Evolutionary conservation across 495 filamentous ascomycete species (phyloP), one percentile per base, ranked within the genome.

Genomic region (Aspergillus taichungensis): DNA sequence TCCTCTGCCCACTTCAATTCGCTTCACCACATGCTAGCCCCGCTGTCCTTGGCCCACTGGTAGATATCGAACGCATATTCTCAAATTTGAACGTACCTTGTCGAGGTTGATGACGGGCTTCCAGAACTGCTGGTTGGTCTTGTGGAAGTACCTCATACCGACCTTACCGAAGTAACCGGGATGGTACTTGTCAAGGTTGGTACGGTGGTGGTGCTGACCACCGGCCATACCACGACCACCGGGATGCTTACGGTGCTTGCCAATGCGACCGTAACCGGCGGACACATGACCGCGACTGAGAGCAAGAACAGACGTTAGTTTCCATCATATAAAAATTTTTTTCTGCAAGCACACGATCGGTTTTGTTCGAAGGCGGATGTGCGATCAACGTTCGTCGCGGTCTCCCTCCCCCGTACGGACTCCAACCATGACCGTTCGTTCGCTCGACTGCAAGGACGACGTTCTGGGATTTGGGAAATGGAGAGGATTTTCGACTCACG

Each of bases 141-240:
- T 87, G 77, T 94, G 88, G 84, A 94, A 77, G 77, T 92, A 88
- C 53, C 89, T 74, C 89, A 94, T 95, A 76, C 88, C 88, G 50
- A 95, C 88, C 76, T 95, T 95, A 71, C 89, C 89, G 73, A 94
- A 95, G 84, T 94, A 94, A 84, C 87, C 87, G 13, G 85, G 85
- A 72, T 91, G 86, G 82, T 85, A 90, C 73, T 92, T 92, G 73
- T 94, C 88, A 57, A 94, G 73, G 75, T 94, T 95, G 58, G 87
- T 95, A 51, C 85, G 74, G 79, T 92, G 87, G 76, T 95, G 89
- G 75, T 95, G 89, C 74, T 71, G 68, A 77, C 88, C 89, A 88
- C 88, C 89, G 67, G 89, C 89, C 75, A 94, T 83, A 88, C 86
- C 87, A 68, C 86, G 83, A 82, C 87, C 87, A 88, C 87, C 87